Percentiles rank a stretch among this genome's conserved stretches.
phyloP scores from a whole-genome alignment of 2,329 filamentous ascomycete species.

The Furcasterigmium sp. region DNA sequence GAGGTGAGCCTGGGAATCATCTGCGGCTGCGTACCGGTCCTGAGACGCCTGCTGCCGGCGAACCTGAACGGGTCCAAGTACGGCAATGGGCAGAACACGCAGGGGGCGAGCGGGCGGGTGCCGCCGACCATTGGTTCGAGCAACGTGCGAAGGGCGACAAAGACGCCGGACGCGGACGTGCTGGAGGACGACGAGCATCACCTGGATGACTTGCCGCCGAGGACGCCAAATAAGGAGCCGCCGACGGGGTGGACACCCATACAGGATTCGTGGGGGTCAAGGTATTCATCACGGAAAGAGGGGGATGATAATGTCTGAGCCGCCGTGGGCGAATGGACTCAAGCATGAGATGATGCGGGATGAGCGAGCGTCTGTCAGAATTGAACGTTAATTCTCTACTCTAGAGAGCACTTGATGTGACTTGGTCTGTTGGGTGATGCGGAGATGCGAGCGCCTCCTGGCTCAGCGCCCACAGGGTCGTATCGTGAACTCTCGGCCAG shows the following conservation, averaged over 20 bases:
- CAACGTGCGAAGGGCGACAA: neutral
- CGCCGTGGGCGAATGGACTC: too few relatives aligned
- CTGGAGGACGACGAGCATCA: neutral
- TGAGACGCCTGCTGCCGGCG: conserved; percentile 16
- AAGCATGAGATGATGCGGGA: too few relatives aligned
- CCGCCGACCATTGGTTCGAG: conserved; percentile 1
- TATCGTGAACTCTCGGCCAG: too few relatives aligned
- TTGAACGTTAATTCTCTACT: too few relatives aligned
- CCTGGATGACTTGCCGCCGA: neutral
- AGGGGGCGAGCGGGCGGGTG: neutral
- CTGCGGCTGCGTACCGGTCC: conserved; percentile 31
- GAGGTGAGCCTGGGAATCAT: conserved; percentile 35
- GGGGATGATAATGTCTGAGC: too few relatives aligned
- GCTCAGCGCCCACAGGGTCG: too few relatives aligned
- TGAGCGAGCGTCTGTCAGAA: too few relatives aligned
- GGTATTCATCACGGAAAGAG: too few relatives aligned
- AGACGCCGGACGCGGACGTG: neutral
- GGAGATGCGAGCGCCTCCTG: too few relatives aligned
- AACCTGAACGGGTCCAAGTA: neutral
- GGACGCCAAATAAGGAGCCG: neutral
- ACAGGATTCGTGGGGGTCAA: neutral
- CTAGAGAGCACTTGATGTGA: too few relatives aligned
- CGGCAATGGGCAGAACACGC: neutral
- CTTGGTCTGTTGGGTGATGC: too few relatives aligned
- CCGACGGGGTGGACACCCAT: conserved; percentile 1